These are phyloP conservation scores for Corniculantispora saksenae DNA, from an alignment of 2,329 filamentous ascomycete genomes.

Conservation along the genomic window DNA sequence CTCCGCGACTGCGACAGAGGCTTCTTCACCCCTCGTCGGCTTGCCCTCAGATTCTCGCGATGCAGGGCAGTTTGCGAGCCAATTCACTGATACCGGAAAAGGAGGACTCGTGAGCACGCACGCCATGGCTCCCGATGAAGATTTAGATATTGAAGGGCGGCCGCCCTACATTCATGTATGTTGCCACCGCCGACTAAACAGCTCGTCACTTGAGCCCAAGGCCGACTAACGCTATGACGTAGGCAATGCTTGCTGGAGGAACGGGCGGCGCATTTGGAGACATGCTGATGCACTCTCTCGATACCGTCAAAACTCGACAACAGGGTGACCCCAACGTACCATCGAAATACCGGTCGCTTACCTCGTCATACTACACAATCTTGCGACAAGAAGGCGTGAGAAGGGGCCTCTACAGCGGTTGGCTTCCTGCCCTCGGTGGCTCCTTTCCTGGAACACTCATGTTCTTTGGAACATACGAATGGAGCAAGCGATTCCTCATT, in stretches of 20 bases:
- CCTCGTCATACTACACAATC: slow-evolving; percentile 89
- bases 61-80: slow-evolving; percentile 32
- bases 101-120: slow-evolving; percentile 28
- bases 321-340: slow-evolving; percentile 94
- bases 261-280: slow-evolving; percentile 91
- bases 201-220: background rate
- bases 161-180: slow-evolving; percentile 47
- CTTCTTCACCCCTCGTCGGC: slow-evolving; percentile 7
- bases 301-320: slow-evolving; percentile 97
- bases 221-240: slow-evolving; percentile 18
- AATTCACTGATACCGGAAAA: slow-evolving; percentile 29
- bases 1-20: slow-evolving; percentile 19
- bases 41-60: slow-evolving; percentile 30
- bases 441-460: slow-evolving; percentile 92
- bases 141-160: slow-evolving; percentile 44
- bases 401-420: slow-evolving; percentile 89
- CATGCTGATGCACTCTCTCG: slow-evolving; percentile 97
- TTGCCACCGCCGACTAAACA: slow-evolving; percentile 9
- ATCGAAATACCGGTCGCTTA: slow-evolving; percentile 88
- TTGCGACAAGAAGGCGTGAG: slow-evolving; percentile 86
- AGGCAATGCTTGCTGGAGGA: slow-evolving; percentile 96
- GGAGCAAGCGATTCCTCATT: slow-evolving; percentile 85
- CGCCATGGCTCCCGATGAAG: slow-evolving; percentile 36
- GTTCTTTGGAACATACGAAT: slow-evolving; percentile 97
- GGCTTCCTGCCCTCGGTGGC: slow-evolving; percentile 83